These are phyloP conservation scores for Nosema muscidifuracis DNA, from an alignment of 371 early-diverging fungal species.

Conservation along the genomic window DNA sequence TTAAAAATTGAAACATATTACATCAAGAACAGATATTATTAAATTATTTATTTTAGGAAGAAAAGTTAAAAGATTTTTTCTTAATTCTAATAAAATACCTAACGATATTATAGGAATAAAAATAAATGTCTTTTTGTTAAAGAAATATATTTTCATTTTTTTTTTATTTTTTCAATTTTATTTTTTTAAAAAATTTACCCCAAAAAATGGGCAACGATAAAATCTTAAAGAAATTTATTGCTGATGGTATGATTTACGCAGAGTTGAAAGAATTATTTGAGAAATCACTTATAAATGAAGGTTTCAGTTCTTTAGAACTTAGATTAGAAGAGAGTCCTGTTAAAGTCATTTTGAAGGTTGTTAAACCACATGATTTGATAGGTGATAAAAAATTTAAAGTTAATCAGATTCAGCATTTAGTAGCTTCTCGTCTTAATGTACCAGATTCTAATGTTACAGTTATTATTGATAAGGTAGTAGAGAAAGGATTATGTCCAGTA, in stretches of 20 bases:
- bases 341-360: slow-evolving; percentile 95
- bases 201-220: slow-evolving; percentile 9
- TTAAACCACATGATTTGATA: slow-evolving; percentile 89
- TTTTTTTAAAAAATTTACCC: slow-evolving; percentile 29
- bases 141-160: too few species aligned
- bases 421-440: slow-evolving; percentile 96
- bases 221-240: slow-evolving; percentile 45
- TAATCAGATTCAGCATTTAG: slow-evolving; percentile 88
- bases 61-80: too few species aligned
- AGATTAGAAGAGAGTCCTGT: slow-evolving; percentile 89
- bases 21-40: too few species aligned
- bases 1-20: too few species aligned
- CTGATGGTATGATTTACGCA: slow-evolving; percentile 59
- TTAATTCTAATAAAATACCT: too few species aligned
- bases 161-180: too few species aligned
- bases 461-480: slow-evolving; percentile 91
- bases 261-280: slow-evolving; percentile 65
- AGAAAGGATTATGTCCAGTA: slow-evolving; percentile 94
- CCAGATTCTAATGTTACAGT: slow-evolving; percentile 90
- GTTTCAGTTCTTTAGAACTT: slow-evolving; percentile 93
- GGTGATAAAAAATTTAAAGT: slow-evolving; percentile 96
- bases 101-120: too few species aligned
- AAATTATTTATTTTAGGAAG: too few species aligned
- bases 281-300: slow-evolving; percentile 68
- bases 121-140: too few species aligned